These are phyloP conservation scores for Cyclotella cryptica DNA, from an alignment of 108 stramenopile genomes.

Conservation along the genomic window DNA sequence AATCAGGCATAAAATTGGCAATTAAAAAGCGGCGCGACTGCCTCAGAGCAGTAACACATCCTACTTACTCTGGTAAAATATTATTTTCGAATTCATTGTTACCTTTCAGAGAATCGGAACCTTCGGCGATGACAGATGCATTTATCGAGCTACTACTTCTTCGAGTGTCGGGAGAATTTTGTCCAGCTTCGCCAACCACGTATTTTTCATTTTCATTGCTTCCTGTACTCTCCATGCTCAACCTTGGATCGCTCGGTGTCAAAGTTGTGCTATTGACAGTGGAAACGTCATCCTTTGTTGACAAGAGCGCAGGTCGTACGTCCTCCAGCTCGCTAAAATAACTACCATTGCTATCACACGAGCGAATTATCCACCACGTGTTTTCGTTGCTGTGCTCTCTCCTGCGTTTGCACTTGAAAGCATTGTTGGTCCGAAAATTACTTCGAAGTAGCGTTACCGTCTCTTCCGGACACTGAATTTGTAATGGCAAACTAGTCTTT, in stretches of 20 bases:
- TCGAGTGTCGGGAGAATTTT: not conserved
- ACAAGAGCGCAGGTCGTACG: not conserved
- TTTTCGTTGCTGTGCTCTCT: not conserved
- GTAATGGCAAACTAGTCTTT: constrained; percentile 5
- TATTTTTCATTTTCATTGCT: not conserved
- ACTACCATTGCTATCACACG: not conserved
- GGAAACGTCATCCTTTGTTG: not conserved
- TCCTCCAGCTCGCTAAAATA: not conserved
- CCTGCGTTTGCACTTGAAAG: not conserved
- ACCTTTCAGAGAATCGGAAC: not conserved
- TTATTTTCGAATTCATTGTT: not conserved
- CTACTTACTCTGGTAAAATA: not conserved
- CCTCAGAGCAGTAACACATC: too few relatives aligned
- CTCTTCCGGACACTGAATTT: not conserved
- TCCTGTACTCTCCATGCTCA: not conserved
- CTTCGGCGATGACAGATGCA: not conserved
- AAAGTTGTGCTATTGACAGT: not conserved
- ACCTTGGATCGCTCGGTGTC: not conserved
- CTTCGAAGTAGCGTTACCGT: not conserved
- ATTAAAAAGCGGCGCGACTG: too few relatives aligned
- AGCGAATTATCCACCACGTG: not conserved
- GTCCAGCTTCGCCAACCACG: not conserved
- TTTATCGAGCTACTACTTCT: too few relatives aligned
- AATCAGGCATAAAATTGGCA: too few relatives aligned
- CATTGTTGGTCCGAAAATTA: not conserved